Base-by-base conservation (phyloP, 306 rosid genomes). In the Canavalia gladiata region DNA sequence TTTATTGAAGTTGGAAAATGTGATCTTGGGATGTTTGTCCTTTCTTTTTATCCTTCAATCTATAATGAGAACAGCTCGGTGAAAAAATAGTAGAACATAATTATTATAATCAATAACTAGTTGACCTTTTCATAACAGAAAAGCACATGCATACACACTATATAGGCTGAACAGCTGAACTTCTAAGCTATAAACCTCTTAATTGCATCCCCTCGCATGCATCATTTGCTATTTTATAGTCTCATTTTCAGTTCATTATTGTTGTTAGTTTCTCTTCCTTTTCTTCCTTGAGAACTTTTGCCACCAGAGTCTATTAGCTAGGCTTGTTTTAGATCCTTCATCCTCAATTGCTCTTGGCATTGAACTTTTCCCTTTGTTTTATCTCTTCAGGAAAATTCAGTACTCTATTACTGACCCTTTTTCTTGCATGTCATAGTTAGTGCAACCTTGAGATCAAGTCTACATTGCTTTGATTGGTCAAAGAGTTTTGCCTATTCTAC, bases 111-210 rank as follows among this genome's bases (percentile, higher is more conserved):
- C 25, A 58, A 59, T 41, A 12, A 51, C 29, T 31, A 35, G 58
- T 76, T 67, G 47, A 64, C 67, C 72, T 49, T 18, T 37, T 59
- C 56, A 69, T 50, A 29, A 12, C 78, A 60, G 72, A 71, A 70
- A 60, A 82, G 58, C 76, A 68, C 82, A 58, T 76, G 86, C 82
- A 82, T 63, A 6, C 4, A 60, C 9, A 51, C 18, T 34, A 47
- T 34, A 47, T 67, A 65, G 71, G 47, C 81, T 68, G 81, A 66
- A 67, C 65, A 31, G 56, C 55, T 75, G 46, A 75, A 75, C 50
- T 75, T 69, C 39, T 68, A 3, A 57, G 77, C 81, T 72, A 49
- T 70, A 5, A 68, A 60, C 67, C 85, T 75, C 68, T 47, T 74
- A 34, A 75, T 35, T 75, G 33, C 50, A 29, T 31, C 76, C 59